These are phyloP conservation scores for Niebla homalea DNA, from an alignment of 495 filamentous ascomycete genomes.

Conservation along the genomic window DNA sequence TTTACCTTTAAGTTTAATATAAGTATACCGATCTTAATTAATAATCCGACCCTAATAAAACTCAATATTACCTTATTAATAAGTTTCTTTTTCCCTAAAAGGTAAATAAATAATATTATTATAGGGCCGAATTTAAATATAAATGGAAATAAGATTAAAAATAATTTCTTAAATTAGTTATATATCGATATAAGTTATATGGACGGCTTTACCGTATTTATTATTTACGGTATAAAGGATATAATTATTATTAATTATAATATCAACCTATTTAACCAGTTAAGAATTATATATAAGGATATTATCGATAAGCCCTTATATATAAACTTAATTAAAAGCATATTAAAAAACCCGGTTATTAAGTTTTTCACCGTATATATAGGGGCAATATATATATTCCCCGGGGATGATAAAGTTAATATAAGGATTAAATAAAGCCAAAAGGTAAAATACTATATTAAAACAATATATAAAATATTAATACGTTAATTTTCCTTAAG, in stretches of 20 bases:
- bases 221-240: slow-evolving; percentile 15
- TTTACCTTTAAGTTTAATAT: slow-evolving; percentile 11
- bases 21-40: slow-evolving; percentile 6
- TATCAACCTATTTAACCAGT: slow-evolving; percentile 15
- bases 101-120: slow-evolving; percentile 12
- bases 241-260: slow-evolving; percentile 18
- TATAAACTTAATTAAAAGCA: slow-evolving; percentile 10
- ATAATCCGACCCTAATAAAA: not conserved
- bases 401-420: slow-evolving; percentile 18
- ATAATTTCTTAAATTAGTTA: slow-evolving; percentile 6
- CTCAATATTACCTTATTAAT: not conserved
- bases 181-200: slow-evolving; percentile 16
- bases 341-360: slow-evolving; percentile 7
- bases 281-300: slow-evolving; percentile 5
- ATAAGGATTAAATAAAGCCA: slow-evolving; percentile 5
- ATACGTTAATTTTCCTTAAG: not conserved
- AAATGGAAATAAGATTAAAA: slow-evolving; percentile 15
- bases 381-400: slow-evolving; percentile 20
- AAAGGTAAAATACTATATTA: not conserved
- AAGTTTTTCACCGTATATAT: slow-evolving; percentile 17
- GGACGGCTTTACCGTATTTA: slow-evolving; percentile 19
- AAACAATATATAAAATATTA: too few species aligned
- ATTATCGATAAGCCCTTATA: slow-evolving; percentile 10
- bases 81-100: slow-evolving; percentile 7
- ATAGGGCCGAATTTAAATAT: slow-evolving; percentile 10